Evolutionary conservation across 2,329 filamentous ascomycete species (phyloP).

Genomic region (Zymoseptoria pseudotritici): DNA sequence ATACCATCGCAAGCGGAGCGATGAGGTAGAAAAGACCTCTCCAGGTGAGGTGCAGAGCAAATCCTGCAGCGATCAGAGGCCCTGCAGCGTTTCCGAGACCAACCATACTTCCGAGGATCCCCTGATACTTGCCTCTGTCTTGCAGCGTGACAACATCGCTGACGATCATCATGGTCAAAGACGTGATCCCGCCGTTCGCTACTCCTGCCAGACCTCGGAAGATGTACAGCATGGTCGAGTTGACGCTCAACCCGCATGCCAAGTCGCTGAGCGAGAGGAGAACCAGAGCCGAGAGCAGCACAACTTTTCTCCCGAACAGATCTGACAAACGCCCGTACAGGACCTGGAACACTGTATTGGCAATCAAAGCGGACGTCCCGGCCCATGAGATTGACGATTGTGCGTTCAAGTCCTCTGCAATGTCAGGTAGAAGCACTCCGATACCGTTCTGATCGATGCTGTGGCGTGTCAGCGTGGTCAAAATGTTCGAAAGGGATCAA

Average conservation of each 20-base stretch:
- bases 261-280: slow-evolving; percentile 51
- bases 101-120: neutral
- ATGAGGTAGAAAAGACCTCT: slow-evolving; percentile 45
- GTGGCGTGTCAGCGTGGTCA: neutral
- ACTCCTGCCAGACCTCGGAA: slow-evolving; percentile 55
- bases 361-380: slow-evolving; percentile 47
- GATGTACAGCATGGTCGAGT: slow-evolving; percentile 52
- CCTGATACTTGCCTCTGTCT: slow-evolving; percentile 48
- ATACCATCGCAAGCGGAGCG: slow-evolving; percentile 43
- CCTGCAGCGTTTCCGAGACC: slow-evolving; percentile 36
- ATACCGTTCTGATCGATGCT: slow-evolving; percentile 53
- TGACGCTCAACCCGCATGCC: slow-evolving; percentile 51
- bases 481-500: neutral
- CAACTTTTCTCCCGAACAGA: slow-evolving; percentile 44
- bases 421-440: slow-evolving; percentile 33
- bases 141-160: slow-evolving; percentile 53
- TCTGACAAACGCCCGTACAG: slow-evolving; percentile 49
- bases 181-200: slow-evolving; percentile 55
- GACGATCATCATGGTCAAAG: slow-evolving; percentile 55
- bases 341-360: slow-evolving; percentile 57
- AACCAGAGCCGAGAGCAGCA: slow-evolving; percentile 48
- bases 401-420: slow-evolving; percentile 32
- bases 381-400: slow-evolving; percentile 49
- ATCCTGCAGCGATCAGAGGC: slow-evolving; percentile 42
- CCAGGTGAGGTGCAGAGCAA: slow-evolving; percentile 38